Evolutionary conservation across 768 basidiomycete genomes (phyloP).

Genomic region (Galerina marginata): DNA sequence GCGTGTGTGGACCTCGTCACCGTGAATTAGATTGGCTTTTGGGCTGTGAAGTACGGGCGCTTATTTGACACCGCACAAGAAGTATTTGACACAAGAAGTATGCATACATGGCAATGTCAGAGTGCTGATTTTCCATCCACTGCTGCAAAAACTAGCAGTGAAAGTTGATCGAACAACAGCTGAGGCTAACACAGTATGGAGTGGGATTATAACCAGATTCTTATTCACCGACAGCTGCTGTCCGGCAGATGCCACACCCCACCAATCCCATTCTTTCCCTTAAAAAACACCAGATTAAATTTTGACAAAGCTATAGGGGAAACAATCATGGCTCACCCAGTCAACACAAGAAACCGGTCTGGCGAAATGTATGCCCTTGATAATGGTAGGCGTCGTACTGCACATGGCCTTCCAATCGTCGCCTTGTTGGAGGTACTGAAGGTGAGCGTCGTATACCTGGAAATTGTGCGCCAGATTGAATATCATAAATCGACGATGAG

Average conservation of each 20-base stretch:
- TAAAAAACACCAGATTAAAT: background rate
- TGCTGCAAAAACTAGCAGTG: no score
- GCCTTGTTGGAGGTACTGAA: slow-evolving; percentile 9
- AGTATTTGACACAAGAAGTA: no score
- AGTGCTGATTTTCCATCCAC: no score
- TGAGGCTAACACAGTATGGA: no score
- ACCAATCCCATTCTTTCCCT: slow-evolving; percentile 10
- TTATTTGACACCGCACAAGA: no score
- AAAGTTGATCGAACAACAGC: no score
- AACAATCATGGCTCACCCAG: slow-evolving; percentile 5
- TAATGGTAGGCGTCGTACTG: background rate
- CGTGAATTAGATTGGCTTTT: no score
- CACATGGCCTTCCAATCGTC: slow-evolving; percentile 20
- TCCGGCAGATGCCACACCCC: background rate
- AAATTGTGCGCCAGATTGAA: background rate
- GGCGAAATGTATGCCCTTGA: background rate
- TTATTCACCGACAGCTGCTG: background rate
- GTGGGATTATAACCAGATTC: no score
- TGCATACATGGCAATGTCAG: no score
- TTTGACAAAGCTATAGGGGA: background rate
- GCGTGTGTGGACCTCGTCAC: no score
- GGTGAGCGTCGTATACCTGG: slow-evolving; percentile 18
- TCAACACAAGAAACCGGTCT: background rate
- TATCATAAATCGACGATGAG: background rate
- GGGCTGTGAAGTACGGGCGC: no score